Base-by-base conservation (phyloP, 805 yeast species). In the Torulaspora franciscae region DNA sequence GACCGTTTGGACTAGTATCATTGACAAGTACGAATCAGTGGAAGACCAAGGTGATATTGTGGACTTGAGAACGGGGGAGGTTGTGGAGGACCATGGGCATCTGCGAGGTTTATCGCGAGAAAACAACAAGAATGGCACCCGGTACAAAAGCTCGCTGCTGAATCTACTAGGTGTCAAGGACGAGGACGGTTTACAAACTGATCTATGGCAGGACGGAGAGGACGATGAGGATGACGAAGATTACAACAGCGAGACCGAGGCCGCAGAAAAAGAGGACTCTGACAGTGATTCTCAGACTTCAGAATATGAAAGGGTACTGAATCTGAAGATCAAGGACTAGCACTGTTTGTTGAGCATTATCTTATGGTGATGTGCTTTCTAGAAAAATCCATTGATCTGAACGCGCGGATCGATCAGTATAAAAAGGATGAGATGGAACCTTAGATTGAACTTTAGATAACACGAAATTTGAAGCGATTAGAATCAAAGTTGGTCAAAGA, bases 51-150 rank as follows among this genome's bases (percentile, higher is more conserved):
- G 85, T 30, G 89, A 81, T 58, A 70, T 80, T 19, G 65, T 81
- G n/a, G 89, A 85, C 58, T 55, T 85, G 17, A 57, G 59, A 7
- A 79, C 88, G 0, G 90, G 91, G 0, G 70, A 74, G 45, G 74
- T 85, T 1, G 61, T 80, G 1, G 75, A 69, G 26, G 89, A 85
- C 54, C 73, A 77, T 42, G 95, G 95, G 2, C 95, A 85, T 61
- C 54, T 85, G 17, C 64, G 75, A 45, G 74, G 81, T 2, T 54
- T 82, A 45, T 46, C 49, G 37, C 17, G 49, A 3, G 51, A 9
- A 53, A 52, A 11, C 59, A 62, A 19, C 5, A 27, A 25, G 14
- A 42, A 29, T 11, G 40, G 42, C 17, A 9, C 33, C 37, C 45
- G 49, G n/a, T 58, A 61, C 28, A 46, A 39, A 26, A 63, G 61